These are phyloP conservation scores for Kwoniella dejecticola DNA, from an alignment of 768 basidiomycete species.

Conservation along the genomic window DNA sequence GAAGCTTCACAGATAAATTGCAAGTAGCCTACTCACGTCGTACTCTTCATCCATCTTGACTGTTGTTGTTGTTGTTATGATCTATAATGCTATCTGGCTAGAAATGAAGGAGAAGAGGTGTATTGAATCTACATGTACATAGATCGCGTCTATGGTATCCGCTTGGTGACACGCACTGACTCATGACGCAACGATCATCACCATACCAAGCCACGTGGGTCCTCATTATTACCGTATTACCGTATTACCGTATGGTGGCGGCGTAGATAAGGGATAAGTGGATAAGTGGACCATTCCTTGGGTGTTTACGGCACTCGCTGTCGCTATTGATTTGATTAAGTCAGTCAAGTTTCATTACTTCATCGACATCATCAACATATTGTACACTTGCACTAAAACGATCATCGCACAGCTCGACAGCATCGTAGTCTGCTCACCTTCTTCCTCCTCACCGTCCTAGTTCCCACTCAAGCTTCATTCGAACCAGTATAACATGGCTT, in stretches of 20 bases:
- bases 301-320: constrained; percentile 6
- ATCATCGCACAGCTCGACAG: background rate
- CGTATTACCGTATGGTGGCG: constrained; percentile 13
- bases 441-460: too few relatives aligned
- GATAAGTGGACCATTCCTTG: too few relatives aligned
- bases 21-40: constrained; percentile 73
- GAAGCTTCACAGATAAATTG: background rate
- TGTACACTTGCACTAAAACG: too few relatives aligned
- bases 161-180: constrained; percentile 20
- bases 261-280: background rate
- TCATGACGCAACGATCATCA: constrained; percentile 16
- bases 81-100: background rate
- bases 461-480: too few relatives aligned
- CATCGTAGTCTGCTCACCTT: too few relatives aligned
- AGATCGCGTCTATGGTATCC: background rate
- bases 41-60: constrained; percentile 95
- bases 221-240: background rate
- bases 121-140: background rate
- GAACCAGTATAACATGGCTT: too few relatives aligned
- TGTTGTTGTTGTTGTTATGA: constrained; percentile 3
- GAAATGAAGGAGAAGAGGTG: background rate
- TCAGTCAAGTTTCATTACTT: too few relatives aligned
- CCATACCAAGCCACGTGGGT: background rate
- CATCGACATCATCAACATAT: too few relatives aligned
- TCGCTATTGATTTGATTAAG: background rate